Percentiles rank a stretch among this genome's conserved stretches.
Evolutionary conservation across 306 rosid species (phyloP).

Genomic region (Malus domestica): ASM211411v1 NC_041799.1:2615001-2615500

Average conservation of each 20-base stretch:
- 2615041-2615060: slow-evolving; percentile 38
- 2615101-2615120: slow-evolving; percentile 49
- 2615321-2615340: slow-evolving; percentile 27
- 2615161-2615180: neutral
- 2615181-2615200: neutral
- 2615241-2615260: slow-evolving; percentile 33
- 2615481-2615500: slow-evolving; percentile 26
- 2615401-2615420: too few species aligned
- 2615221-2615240: slow-evolving; percentile 52
- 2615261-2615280: neutral
- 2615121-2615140: slow-evolving; percentile 49
- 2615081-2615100: slow-evolving; percentile 45
- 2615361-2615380: neutral
- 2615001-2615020: slow-evolving; percentile 16
- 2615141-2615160: neutral
- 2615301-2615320: slow-evolving; percentile 7
- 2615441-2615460: too few species aligned
- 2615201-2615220: neutral
- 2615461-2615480: neutral
- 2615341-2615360: neutral
- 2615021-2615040: slow-evolving; percentile 56
- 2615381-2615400: neutral
- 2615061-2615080: slow-evolving; percentile 49
- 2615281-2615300: slow-evolving; percentile 4
- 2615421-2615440: too few species aligned